phyloP scores from a whole-genome alignment of 164 flowering plant genomes.

The Umbellularia californica region DNA sequence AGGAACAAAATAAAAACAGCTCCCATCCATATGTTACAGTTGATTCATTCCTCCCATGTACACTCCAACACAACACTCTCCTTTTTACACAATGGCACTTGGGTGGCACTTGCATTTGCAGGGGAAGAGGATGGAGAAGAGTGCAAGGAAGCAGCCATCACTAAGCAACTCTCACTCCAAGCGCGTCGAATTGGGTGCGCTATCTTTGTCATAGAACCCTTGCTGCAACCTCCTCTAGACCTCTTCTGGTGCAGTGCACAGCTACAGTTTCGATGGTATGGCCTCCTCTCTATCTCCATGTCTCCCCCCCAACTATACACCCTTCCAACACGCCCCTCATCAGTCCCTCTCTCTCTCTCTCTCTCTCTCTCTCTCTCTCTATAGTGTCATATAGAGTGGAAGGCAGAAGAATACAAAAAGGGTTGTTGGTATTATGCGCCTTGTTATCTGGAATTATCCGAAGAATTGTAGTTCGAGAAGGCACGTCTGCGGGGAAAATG shows the following conservation, averaged over 20 bases:
- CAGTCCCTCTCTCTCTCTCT: conserved; percentile 4
- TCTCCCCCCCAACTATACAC: conserved; percentile 18
- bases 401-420: background rate
- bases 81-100: background rate
- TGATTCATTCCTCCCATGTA: too few relatives aligned
- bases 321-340: conserved; percentile 10
- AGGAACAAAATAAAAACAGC: background rate
- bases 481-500: background rate
- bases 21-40: background rate
- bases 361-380: conserved; percentile 7
- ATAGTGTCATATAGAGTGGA: background rate
- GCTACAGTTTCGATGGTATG: conserved; percentile 39
- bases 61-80: background rate
- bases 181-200: conserved; percentile 8
- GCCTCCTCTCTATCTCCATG: conserved; percentile 30
- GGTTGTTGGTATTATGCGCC: background rate
- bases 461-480: too few relatives aligned
- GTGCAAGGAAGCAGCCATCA: conserved; percentile 1
- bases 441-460: background rate
- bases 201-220: background rate
- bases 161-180: conserved; percentile 14
- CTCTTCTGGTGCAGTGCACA: conserved; percentile 37
- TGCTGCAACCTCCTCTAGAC: background rate
- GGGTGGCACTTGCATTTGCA: background rate
- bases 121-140: conserved; percentile 3